Conservation (phyloP, 1,284 basidiomycete species). For the Leccinum cinnamomeum region DNA sequence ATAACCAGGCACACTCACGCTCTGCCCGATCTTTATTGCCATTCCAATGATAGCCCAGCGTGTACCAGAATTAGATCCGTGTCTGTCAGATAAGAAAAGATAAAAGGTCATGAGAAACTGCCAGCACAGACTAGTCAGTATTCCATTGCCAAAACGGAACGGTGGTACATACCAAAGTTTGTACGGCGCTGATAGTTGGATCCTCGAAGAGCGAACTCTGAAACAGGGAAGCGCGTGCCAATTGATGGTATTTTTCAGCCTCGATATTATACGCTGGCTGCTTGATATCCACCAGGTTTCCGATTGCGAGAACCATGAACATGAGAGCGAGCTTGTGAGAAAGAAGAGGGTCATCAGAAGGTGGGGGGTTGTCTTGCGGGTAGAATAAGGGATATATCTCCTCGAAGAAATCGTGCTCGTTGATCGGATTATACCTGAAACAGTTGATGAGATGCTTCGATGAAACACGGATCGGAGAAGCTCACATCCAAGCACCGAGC, state of each 20-base stretch:
- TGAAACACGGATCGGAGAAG: conserved; percentile 7
- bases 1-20: conserved; percentile 49
- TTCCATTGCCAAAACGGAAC: not conserved
- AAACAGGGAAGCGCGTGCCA: conserved; percentile 71
- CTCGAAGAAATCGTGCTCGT: conserved; percentile 61
- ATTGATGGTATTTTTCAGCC: conserved; percentile 76
- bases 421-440: conserved; percentile 72
- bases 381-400: conserved; percentile 67
- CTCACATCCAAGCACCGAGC: conserved; percentile 76
- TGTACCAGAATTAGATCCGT: conserved; percentile 68
- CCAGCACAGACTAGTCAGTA: conserved; percentile 13
- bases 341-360: conserved; percentile 56
- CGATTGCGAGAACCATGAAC: conserved; percentile 76
- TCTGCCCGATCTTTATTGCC: conserved; percentile 74
- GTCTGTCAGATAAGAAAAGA: conserved; percentile 70
- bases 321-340: conserved; percentile 69
- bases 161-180: conserved; percentile 56
- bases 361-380: conserved; percentile 44
- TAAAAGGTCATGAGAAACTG: conserved; percentile 79
- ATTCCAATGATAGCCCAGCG: conserved; percentile 79
- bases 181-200: conserved; percentile 70
- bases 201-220: conserved; percentile 71
- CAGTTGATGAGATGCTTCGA: conserved; percentile 15
- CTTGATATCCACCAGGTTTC: conserved; percentile 65
- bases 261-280: conserved; percentile 68